These are phyloP conservation scores for Microsporum ferrugineum DNA, from an alignment of 2,329 filamentous ascomycete genomes.

Conservation along the genomic window DNA sequence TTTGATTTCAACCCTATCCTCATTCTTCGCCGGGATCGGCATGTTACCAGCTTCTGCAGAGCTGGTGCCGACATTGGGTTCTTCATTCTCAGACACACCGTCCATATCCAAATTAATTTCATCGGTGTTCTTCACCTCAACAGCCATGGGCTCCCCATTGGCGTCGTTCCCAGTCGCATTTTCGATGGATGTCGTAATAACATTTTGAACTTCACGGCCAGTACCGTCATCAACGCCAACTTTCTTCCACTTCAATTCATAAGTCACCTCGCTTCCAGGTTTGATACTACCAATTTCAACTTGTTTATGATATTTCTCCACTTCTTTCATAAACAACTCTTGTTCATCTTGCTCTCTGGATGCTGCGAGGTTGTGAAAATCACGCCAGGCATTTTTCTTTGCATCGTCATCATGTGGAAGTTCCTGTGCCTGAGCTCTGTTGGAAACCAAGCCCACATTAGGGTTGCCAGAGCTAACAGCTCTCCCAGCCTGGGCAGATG, in stretches of 20 bases:
- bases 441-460: not conserved
- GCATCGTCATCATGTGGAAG: constrained; percentile 4
- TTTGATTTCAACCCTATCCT: constrained; percentile 35
- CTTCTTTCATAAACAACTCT: constrained; percentile 20
- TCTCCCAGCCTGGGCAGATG: not conserved
- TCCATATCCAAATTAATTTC: not conserved
- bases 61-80: not conserved
- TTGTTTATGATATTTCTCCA: constrained; percentile 13
- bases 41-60: not conserved
- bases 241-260: constrained; percentile 30
- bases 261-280: constrained; percentile 16
- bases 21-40: constrained; percentile 17
- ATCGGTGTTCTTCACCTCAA: constrained; percentile 46
- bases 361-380: constrained; percentile 26
- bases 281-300: constrained; percentile 9
- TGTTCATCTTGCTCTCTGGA: constrained; percentile 26
- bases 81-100: constrained; percentile 13
- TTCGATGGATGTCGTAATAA: constrained; percentile 17
- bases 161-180: not conserved
- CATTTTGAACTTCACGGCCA: constrained; percentile 17
- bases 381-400: constrained; percentile 29
- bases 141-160: not conserved
- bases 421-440: not conserved
- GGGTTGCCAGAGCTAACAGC: not conserved
- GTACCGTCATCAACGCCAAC: constrained; percentile 24